A percentile compares a stretch with the other conserved stretches of the same genome.
phyloP scores from a whole-genome alignment of 805 yeast genomes.

The Barnettozyma wickerhamii region DNA sequence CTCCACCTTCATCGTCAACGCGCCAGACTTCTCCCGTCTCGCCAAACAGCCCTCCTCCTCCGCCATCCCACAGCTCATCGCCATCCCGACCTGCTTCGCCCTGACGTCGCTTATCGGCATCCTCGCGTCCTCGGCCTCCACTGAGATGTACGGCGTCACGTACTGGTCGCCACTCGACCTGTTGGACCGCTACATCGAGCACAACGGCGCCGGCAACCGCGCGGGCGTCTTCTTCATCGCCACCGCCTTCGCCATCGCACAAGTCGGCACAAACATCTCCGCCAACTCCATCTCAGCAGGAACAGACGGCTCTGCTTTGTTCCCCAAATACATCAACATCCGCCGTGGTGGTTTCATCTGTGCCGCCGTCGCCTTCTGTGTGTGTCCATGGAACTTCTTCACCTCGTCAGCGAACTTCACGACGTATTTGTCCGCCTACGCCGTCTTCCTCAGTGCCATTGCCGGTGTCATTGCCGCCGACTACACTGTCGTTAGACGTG shows the following conservation, averaged over 20 bases:
- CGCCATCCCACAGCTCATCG: conserved; percentile 51
- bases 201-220: conserved; percentile 44
- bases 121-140: conserved; percentile 75
- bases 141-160: conserved; percentile 27
- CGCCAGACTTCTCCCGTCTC: conserved; percentile 87
- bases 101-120: conserved; percentile 83
- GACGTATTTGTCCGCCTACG: conserved; percentile 73
- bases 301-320: conserved; percentile 60
- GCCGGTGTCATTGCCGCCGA: conserved; percentile 74
- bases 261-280: conserved; percentile 70
- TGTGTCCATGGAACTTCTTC: conserved; percentile 81
- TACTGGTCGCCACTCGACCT: conserved; percentile 34
- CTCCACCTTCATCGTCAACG: conserved; percentile 80
- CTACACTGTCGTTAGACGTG: conserved; percentile 70
- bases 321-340: conserved; percentile 61
- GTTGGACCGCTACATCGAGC: conserved; percentile 33
- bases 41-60: conserved; percentile 54
- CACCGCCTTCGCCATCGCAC: conserved; percentile 65
- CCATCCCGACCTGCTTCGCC: conserved; percentile 76
- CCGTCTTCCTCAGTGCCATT: conserved; percentile 77
- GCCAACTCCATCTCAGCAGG: conserved; percentile 67
- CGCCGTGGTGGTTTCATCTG: conserved; percentile 77
- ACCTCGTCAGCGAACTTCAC: conserved; percentile 69
- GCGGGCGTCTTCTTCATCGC: conserved; percentile 76
- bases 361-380: conserved; percentile 63